Conservation (phyloP, 2,329 filamentous ascomycete species). For the Sporothrix luriei region DNA sequence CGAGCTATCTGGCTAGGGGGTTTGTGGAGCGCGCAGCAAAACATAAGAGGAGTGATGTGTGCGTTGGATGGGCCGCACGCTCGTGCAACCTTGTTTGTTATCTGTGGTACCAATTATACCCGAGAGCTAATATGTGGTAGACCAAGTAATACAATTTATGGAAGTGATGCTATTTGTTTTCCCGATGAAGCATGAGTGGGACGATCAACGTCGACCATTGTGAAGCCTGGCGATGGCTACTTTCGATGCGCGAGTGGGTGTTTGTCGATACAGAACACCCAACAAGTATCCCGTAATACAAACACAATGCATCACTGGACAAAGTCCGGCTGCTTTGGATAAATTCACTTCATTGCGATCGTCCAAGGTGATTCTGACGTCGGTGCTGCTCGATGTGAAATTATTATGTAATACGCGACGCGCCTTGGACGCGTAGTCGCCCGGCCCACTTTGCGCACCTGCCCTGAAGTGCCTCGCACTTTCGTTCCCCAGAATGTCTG, state of each 20-base stretch:
- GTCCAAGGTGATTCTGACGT: neutral
- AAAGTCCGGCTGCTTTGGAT: too few species aligned
- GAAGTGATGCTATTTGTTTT: neutral
- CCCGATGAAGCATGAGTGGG: too few species aligned
- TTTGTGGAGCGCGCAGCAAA: neutral
- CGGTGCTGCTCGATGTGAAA: neutral
- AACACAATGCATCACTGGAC: too few species aligned
- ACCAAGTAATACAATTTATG: neutral
- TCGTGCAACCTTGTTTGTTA: neutral
- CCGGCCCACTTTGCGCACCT: neutral
- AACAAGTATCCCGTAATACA: too few species aligned
- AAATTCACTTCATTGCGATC: too few species aligned
- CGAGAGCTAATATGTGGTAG: neutral
- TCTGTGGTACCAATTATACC: slow-evolving; percentile 3
- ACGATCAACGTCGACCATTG: too few species aligned
- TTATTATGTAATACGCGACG: slow-evolving; percentile 15
- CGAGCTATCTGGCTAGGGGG: neutral
- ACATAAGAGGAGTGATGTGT: neutral
- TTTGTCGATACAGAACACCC: too few species aligned
- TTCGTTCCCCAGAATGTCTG: slow-evolving; percentile 5
- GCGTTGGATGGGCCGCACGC: neutral
- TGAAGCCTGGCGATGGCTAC: too few species aligned
- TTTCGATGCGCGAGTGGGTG: too few species aligned
- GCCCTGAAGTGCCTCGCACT: too few species aligned
- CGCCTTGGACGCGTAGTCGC: slow-evolving; percentile 2